phyloP scores from a whole-genome alignment of 2,329 filamentous ascomycete species.

The Aspergillus calidoustus region DNA sequence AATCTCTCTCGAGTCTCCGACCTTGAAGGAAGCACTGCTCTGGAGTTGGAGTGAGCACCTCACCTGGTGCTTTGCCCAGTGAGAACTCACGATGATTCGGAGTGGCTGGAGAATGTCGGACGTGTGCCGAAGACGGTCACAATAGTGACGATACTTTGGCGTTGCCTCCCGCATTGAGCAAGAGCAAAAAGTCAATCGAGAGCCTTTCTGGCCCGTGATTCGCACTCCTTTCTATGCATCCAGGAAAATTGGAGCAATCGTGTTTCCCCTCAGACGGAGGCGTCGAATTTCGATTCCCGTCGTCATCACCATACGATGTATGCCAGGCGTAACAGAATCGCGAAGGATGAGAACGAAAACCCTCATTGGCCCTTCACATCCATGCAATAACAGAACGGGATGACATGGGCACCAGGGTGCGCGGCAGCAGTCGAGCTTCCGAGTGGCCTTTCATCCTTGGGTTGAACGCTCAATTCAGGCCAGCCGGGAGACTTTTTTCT shows the following conservation, averaged over 20 bases:
- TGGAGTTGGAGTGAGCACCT: neutral
- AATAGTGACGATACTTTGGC: neutral
- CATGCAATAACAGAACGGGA: constrained; percentile 2
- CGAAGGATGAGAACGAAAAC: neutral
- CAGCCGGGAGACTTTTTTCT: neutral
- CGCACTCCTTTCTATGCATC: constrained; percentile 5
- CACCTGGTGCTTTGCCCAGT: neutral
- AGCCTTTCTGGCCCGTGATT: constrained; percentile 26
- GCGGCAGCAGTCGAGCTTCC: neutral
- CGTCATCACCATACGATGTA: neutral
- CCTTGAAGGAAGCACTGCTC: neutral
- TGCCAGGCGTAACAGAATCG: neutral
- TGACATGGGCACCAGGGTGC: neutral
- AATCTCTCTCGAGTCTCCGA: neutral
- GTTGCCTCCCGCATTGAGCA: constrained; percentile 28
- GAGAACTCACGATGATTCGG: too few relatives aligned
- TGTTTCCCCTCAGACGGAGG: neutral
- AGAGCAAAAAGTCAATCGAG: constrained; percentile 15
- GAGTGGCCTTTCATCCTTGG: neutral
- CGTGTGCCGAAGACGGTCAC: constrained; percentile 31
- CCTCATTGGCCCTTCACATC: constrained; percentile 9
- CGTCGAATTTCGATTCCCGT: neutral
- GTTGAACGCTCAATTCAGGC: neutral
- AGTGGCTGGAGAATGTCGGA: constrained; percentile 24
- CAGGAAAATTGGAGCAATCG: neutral